phyloP scores from a whole-genome alignment of 305 asterid species.

The Caryopteris hybrid region DNA sequence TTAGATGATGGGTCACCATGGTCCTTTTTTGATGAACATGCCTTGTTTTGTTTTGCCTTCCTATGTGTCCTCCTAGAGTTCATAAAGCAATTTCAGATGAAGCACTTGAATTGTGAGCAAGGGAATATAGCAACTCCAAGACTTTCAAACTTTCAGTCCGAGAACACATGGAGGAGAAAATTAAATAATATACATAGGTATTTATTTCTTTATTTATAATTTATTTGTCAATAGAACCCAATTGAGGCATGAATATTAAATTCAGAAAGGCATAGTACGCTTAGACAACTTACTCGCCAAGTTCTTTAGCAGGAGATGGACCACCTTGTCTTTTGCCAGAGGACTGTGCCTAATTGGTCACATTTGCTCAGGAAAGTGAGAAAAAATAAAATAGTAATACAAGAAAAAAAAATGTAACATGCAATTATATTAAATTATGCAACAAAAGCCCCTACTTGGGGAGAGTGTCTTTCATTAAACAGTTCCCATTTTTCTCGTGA shows the following conservation, averaged over 20 bases:
- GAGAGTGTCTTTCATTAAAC: conserved; percentile 15
- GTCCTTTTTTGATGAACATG: conserved; percentile 17
- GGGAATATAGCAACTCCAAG: too few species aligned
- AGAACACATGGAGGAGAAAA: too few species aligned
- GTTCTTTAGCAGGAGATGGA: conserved; percentile 15
- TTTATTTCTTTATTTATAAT: too few species aligned
- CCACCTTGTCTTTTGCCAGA: conserved; percentile 5
- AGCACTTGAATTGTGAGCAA: too few species aligned
- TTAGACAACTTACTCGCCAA: conserved; percentile 19
- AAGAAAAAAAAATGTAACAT: background rate
- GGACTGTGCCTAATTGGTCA: conserved; percentile 8
- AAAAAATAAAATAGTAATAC: background rate
- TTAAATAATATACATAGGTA: too few species aligned
- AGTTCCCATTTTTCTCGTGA: conserved; percentile 47
- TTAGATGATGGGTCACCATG: conserved; percentile 13
- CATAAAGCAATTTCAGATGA: too few species aligned
- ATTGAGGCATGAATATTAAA: background rate
- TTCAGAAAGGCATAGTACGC: background rate
- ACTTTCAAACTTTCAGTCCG: too few species aligned
- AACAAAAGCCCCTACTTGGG: conserved; percentile 28
- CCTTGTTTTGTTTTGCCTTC: conserved; percentile 16
- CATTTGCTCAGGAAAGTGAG: conserved; percentile 3
- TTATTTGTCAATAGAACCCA: background rate
- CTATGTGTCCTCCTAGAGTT: conserved; percentile 9
- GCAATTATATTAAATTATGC: background rate